phyloP scores from a whole-genome alignment of 2,329 filamentous ascomycete genomes.

The Fusarium fujikuroi region DNA sequence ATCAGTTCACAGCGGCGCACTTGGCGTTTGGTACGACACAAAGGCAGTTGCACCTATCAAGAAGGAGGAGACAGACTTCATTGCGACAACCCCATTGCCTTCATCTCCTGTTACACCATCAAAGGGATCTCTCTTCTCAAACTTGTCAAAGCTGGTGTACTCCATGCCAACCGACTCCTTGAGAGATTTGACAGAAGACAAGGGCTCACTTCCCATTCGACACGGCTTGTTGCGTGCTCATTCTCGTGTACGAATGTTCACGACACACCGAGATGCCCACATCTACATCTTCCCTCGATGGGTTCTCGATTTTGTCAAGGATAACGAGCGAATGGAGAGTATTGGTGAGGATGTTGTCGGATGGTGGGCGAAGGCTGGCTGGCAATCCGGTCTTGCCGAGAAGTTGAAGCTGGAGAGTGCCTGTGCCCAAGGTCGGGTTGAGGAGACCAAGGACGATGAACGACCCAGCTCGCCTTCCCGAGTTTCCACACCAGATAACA shows the following conservation, averaged over 20 bases:
- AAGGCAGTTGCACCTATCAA: conserved; percentile 80
- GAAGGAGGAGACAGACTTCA: conserved; percentile 91
- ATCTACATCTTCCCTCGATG: conserved; percentile 95
- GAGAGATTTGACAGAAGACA: conserved; percentile 82
- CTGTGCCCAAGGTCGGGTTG: conserved; percentile 53
- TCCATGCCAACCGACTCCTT: conserved; percentile 89
- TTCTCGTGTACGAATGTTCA: conserved; percentile 81
- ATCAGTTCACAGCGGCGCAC: conserved; percentile 73
- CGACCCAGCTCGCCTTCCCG: conserved; percentile 46
- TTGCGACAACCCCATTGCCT: conserved; percentile 78
- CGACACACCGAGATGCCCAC: conserved; percentile 88
- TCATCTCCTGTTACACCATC: conserved; percentile 56
- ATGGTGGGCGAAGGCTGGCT: conserved; percentile 95
- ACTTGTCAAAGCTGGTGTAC: conserved; percentile 83
- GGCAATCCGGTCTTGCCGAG: conserved; percentile 83
- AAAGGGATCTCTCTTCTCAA: conserved; percentile 71
- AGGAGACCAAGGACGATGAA: conserved; percentile 52
- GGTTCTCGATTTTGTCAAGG: conserved; percentile 84
- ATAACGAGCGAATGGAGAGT: conserved; percentile 85
- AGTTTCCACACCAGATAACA: conserved; percentile 37
- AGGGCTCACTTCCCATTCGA: conserved; percentile 77
- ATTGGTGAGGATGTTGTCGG: conserved; percentile 92
- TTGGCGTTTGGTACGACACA: conserved; percentile 93
- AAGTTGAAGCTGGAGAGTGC: conserved; percentile 80
- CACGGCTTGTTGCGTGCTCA: conserved; percentile 80